Evolutionary conservation across 306 rosid species (phyloP), one percentile per base, ranked within the genome.

Genomic region (Acacia confusa): DNA sequence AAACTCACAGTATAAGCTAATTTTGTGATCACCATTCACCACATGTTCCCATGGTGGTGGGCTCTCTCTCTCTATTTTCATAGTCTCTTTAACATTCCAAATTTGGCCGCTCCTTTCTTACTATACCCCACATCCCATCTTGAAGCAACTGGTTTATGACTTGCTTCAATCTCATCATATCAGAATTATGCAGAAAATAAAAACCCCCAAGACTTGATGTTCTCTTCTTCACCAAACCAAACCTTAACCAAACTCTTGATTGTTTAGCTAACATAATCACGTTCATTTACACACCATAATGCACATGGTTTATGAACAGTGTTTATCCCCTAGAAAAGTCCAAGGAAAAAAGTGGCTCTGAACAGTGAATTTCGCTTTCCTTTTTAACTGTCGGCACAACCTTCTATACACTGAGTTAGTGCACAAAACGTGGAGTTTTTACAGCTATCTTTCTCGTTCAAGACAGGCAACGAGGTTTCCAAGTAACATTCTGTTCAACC

Each of bases 391-490:
- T 40, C 10, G 74, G 60, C 61, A 38, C 30, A 9, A 66, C 27
- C 72, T 11, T 58, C 11, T 55, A n/a, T 25, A 7, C 60, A 7
- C 3, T 53, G 64, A 58, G 30, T 3, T 38, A 36, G 53, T 57
- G 16, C 44, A n/a, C 48, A 0, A 41, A 4, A 6, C 36, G 3
- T 58, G 69, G 8, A 48, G 77, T 45, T 34, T 58, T 66, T 67
- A 52, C 61, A 5, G 72, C 52, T 66, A 40, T 69, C 20, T 48
- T 78, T 58, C 63, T 58, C 10, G 22, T 78, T 82, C 41, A 34
- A 82, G 73, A 47, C 73, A 85, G 70, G 58, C 40, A 32, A 24
- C 50, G 74, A 44, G 41, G 34, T 43, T 36, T 41, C 36, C 41
- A 75, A 79, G 82, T 13, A 40, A 74, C 66, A 28, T 58, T 57